These are phyloP conservation scores for Metschnikowia sp. DNA, from an alignment of 805 yeast species.

Conservation along the genomic window DNA sequence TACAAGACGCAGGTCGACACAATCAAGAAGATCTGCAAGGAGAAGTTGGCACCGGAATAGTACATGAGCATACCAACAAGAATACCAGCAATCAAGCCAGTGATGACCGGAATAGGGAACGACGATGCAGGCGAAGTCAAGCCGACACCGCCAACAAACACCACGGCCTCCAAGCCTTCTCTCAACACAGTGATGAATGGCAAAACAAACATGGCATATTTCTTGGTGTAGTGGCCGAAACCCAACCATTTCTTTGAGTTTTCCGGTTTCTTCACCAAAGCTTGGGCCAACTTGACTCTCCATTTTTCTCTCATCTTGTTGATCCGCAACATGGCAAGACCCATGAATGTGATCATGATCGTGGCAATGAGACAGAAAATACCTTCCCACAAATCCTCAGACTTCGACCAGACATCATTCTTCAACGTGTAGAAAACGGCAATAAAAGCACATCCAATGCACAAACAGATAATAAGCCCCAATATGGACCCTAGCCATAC, in stretches of 20 bases:
- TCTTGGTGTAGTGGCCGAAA: constrained; percentile 55
- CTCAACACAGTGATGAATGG: constrained; percentile 90
- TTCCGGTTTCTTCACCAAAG: constrained; percentile 50
- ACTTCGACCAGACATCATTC: constrained; percentile 76
- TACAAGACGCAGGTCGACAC: constrained; percentile 86
- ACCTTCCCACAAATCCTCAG: constrained; percentile 98
- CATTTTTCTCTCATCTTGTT: constrained; percentile 97
- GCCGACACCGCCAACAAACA: constrained; percentile 46
- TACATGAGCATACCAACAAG: constrained; percentile 68
- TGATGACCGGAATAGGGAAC: constrained; percentile 87
- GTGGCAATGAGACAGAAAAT: constrained; percentile 88
- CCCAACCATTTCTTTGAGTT: constrained; percentile 44
- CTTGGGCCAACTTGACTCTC: constrained; percentile 90
- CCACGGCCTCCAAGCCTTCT: constrained; percentile 74
- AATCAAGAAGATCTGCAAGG: constrained; percentile 83
- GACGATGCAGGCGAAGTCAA: constrained; percentile 37
- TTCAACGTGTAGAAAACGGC: constrained; percentile 85
- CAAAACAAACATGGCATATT: constrained; percentile 83
- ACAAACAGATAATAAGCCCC: constrained; percentile 78
- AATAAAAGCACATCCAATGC: constrained; percentile 88
- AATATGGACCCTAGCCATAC: constrained; percentile 79
- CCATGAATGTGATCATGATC: constrained; percentile 89
- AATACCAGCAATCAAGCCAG: constrained; percentile 80
- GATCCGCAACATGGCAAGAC: constrained; percentile 91
- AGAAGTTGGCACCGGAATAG: constrained; percentile 76